These are phyloP conservation scores for Bathelium albidoporum DNA, from an alignment of 495 filamentous ascomycete genomes.

Conservation along the genomic window DNA sequence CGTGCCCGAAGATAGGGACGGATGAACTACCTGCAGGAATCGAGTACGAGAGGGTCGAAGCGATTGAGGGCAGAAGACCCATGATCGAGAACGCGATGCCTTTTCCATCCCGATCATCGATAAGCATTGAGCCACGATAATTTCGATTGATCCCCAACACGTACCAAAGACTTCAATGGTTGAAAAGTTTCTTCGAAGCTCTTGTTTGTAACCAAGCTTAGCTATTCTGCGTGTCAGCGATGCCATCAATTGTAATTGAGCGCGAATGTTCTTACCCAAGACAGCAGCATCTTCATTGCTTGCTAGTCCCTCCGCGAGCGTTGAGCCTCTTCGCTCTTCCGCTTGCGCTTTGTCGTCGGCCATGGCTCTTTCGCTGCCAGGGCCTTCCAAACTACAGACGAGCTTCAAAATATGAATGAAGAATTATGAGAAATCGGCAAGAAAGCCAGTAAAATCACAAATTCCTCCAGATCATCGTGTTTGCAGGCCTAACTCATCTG, in stretches of 20 bases:
- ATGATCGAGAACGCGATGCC: conserved; percentile 64
- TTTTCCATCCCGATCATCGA: not conserved
- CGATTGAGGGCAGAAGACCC: conserved; percentile 61
- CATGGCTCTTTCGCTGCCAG: not conserved
- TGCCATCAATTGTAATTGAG: not conserved
- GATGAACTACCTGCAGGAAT: conserved; percentile 32
- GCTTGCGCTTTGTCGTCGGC: not conserved
- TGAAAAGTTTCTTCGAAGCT: conserved; percentile 55
- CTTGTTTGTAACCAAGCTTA: conserved; percentile 59
- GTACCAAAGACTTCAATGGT: conserved; percentile 53
- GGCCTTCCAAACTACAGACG: too few relatives aligned
- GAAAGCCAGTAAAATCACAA: too few relatives aligned
- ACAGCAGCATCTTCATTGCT: conserved; percentile 18
- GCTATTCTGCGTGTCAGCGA: conserved; percentile 24
- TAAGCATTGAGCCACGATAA: not conserved
- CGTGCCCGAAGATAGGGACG: too few relatives aligned
- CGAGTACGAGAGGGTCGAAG: conserved; percentile 53
- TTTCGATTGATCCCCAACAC: not conserved
- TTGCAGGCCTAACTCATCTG: too few relatives aligned
- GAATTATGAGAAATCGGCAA: not conserved
- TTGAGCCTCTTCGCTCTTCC: conserved; percentile 1
- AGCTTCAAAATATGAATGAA: not conserved
- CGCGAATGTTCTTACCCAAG: conserved; percentile 10
- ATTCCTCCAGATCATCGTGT: too few relatives aligned
- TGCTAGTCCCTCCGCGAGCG: conserved; percentile 12